These are phyloP conservation scores for Corallochytrium limacisporum DNA, from an alignment of 78 protist species.

Conservation along the genomic window DNA sequence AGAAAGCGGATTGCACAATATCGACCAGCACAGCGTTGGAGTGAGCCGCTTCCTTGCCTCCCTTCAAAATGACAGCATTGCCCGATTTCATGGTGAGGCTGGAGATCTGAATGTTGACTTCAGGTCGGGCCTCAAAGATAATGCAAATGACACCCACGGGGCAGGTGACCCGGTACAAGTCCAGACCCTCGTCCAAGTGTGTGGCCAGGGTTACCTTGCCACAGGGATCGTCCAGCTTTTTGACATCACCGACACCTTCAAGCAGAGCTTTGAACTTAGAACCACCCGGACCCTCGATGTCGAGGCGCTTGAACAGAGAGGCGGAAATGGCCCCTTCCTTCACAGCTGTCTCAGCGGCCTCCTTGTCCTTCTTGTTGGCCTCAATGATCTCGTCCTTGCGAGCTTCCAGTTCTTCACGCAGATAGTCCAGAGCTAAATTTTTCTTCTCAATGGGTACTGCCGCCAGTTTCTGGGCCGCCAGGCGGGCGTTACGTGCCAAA, in stretches of 20 bases:
- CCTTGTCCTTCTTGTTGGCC: conserved; percentile 5
- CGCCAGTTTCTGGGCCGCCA: no score
- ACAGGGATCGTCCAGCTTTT: conserved; percentile 1
- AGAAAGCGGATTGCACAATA: not conserved
- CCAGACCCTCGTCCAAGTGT: conserved; percentile 25
- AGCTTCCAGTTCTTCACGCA: not conserved
- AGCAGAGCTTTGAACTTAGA: conserved; percentile 1
- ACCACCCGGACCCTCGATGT: not conserved
- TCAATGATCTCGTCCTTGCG: not conserved
- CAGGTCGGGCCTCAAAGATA: conserved; percentile 73
- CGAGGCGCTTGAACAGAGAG: conserved; percentile 18
- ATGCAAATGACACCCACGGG: conserved; percentile 67
- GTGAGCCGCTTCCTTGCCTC: conserved; percentile 55
- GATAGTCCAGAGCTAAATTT: not conserved
- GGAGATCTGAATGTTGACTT: conserved; percentile 25
- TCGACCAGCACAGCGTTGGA: not conserved
- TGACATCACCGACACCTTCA: conserved; percentile 10
- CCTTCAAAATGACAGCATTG: conserved; percentile 52
- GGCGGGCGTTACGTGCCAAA: no score
- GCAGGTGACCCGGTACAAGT: conserved; percentile 9
- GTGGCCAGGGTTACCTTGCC: not conserved
- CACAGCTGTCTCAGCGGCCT: conserved; percentile 18
- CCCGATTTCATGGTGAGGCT: conserved; percentile 22
- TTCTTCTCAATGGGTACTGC: conserved; percentile 12
- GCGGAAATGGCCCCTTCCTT: not conserved